Conservation (phyloP, 495 filamentous ascomycete species). For the Ramalina intermedia region DNA sequence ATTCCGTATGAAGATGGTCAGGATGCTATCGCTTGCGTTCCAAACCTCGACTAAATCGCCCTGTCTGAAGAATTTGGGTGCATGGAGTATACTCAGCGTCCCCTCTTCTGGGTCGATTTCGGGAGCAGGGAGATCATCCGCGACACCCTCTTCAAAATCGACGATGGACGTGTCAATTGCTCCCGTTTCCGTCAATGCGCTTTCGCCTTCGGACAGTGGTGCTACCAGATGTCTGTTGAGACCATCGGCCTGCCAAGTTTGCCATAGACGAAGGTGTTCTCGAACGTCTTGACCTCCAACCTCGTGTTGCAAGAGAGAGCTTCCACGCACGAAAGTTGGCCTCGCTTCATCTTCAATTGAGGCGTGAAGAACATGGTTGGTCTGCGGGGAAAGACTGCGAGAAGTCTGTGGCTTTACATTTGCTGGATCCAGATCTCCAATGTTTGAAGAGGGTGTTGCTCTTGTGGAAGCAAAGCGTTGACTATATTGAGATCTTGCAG, state of each 20-base stretch:
- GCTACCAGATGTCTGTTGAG: no score
- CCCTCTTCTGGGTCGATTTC: constrained; percentile 25
- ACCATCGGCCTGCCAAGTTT: constrained; percentile 12
- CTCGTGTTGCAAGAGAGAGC: not conserved
- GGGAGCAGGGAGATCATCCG: constrained; percentile 19
- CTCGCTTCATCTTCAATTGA: no score
- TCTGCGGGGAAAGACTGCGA: no score
- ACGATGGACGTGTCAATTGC: constrained; percentile 6
- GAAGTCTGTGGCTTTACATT: no score
- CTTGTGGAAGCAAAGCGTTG: no score
- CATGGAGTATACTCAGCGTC: constrained; percentile 21
- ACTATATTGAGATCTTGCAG: no score
- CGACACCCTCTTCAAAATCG: constrained; percentile 20
- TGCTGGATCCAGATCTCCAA: no score
- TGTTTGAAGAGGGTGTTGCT: no score
- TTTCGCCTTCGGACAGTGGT: not conserved
- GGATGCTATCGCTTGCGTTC: constrained; percentile 28
- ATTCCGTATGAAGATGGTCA: constrained; percentile 58
- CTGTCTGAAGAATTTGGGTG: constrained; percentile 33
- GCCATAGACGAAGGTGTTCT: constrained; percentile 21
- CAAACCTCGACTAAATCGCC: constrained; percentile 62
- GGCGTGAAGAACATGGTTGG: no score
- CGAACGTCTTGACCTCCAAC: constrained; percentile 15
- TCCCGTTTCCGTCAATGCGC: constrained; percentile 3
- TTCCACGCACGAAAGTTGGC: not conserved